These are phyloP conservation scores for Juglanconis sp. DNA, from an alignment of 2,329 filamentous ascomycete species.

Conservation along the genomic window DNA sequence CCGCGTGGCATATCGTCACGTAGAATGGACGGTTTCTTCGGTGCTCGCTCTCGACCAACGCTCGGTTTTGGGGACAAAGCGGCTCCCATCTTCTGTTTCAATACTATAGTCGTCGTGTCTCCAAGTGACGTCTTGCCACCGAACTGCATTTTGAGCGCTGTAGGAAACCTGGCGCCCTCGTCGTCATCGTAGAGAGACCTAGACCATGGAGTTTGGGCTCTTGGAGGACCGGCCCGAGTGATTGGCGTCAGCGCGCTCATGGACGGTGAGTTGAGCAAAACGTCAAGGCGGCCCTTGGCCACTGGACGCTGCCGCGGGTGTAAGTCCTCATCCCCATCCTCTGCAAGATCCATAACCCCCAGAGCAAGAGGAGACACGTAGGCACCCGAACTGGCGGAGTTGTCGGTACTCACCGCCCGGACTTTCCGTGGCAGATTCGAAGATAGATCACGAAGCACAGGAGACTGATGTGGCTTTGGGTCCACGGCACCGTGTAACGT, in stretches of 20 bases:
- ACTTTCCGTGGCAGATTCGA: conserved; percentile 9
- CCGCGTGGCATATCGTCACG: conserved; percentile 16
- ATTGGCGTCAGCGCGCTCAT: not conserved
- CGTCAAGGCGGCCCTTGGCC: conserved; percentile 7
- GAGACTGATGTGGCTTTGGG: not conserved
- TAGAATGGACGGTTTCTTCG: conserved; percentile 15
- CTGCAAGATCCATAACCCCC: conserved; percentile 13
- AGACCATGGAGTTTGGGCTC: not conserved
- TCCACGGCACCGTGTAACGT: not conserved
- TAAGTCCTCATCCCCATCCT: conserved; percentile 6
- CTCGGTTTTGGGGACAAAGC: not conserved
- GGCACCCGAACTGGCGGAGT: not conserved
- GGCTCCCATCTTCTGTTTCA: not conserved
- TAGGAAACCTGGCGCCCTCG: not conserved
- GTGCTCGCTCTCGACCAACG: not conserved
- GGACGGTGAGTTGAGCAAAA: conserved; percentile 12
- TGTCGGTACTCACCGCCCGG: not conserved
- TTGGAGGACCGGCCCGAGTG: not conserved
- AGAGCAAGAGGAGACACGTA: not conserved
- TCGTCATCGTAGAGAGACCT: not conserved
- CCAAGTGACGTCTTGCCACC: not conserved
- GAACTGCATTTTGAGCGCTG: not conserved
- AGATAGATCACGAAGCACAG: not conserved
- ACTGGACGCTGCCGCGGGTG: conserved; percentile 1
- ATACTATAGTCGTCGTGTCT: not conserved